These are phyloP conservation scores for Dothistroma pini DNA, from an alignment of 2,329 filamentous ascomycete species.

Conservation along the genomic window DNA sequence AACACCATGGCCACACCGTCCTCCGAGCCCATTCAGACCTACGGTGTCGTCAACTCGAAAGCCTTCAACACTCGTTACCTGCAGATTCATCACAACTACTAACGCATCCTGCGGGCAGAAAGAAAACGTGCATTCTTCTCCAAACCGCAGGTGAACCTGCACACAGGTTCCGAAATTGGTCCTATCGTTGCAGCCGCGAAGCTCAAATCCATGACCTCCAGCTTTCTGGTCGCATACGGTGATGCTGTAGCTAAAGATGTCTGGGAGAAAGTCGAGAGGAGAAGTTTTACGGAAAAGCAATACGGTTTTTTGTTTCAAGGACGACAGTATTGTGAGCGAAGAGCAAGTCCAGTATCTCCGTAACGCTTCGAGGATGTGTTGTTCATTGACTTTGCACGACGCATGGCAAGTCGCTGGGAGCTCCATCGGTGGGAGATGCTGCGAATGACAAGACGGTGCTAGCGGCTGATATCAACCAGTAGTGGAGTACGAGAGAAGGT, in stretches of 20 bases:
- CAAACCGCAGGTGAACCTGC: not conserved
- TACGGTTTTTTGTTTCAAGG: not conserved
- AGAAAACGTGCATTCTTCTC: not conserved
- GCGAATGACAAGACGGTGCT: not conserved
- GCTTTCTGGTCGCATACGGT: not conserved
- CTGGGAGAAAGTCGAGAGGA: not conserved
- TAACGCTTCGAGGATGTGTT: not conserved
- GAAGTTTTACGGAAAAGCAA: not conserved
- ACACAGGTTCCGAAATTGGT: not conserved
- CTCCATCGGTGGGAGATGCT: not conserved
- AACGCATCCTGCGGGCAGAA: not conserved
- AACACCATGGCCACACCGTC: no score
- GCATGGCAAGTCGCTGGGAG: not conserved
- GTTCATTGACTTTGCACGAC: not conserved
- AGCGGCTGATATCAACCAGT: not conserved
- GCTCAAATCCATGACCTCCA: not conserved
- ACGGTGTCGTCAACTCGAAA: not conserved
- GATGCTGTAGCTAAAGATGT: not conserved
- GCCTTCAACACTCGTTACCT: not conserved
- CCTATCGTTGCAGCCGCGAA: not conserved
- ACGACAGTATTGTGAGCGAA: not conserved
- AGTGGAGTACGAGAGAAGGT: not conserved
- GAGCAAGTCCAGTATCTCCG: not conserved
- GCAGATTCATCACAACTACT: not conserved
- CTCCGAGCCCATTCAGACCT: not conserved